Percentiles rank a stretch among this genome's conserved stretches.
Conservation (phyloP, 495 filamentous ascomycete genomes). For the Thozetella sp. region DNA sequence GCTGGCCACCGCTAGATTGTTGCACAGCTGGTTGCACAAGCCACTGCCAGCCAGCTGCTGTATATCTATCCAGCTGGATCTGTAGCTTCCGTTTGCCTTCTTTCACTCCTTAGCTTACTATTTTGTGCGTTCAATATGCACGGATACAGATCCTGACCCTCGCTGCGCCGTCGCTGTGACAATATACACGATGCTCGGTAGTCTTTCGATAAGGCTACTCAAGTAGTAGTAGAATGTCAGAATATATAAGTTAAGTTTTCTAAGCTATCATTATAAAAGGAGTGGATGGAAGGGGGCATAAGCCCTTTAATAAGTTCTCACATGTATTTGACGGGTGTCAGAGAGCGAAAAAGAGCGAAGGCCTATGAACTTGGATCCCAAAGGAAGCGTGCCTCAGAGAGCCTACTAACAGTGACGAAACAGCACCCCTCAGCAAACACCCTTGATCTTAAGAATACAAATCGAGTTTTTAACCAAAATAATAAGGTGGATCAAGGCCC, state of each 20-base stretch:
- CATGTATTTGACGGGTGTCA: neutral
- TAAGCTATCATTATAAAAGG: neutral
- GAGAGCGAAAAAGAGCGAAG: neutral
- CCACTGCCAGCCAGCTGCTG: neutral
- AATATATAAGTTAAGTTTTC: neutral
- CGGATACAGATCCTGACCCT: neutral
- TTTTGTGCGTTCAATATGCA: neutral
- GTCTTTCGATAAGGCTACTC: neutral
- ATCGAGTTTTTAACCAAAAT: neutral
- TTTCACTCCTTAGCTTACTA: neutral
- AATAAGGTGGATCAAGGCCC: neutral
- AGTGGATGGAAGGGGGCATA: neutral
- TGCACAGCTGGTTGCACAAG: neutral
- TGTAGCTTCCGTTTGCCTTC: neutral
- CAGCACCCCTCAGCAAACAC: neutral
- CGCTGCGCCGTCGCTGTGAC: neutral
- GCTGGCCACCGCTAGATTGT: neutral
- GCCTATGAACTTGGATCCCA: neutral
- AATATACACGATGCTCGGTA: neutral
- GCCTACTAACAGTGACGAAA: neutral
- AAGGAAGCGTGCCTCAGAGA: neutral
- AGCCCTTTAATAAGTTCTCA: neutral
- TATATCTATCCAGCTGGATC: neutral
- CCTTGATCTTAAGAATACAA: neutral
- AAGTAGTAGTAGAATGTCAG: neutral